Conservation (phyloP, 1,284 basidiomycete species). For the Inonotus obliquus region DNA sequence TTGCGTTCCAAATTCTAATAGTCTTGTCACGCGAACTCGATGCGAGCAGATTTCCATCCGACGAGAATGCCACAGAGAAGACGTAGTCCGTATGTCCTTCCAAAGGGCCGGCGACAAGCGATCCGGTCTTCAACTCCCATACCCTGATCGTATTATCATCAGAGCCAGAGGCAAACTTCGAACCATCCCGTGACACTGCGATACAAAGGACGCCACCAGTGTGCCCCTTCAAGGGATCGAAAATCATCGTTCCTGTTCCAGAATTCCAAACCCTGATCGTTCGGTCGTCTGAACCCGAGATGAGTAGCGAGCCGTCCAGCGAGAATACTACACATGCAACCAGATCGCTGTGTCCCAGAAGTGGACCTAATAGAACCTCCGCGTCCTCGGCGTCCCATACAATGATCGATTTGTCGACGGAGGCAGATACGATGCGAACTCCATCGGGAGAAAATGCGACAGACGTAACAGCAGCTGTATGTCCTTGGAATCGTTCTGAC, state of each 20-base stretch:
- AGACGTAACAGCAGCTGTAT: not conserved
- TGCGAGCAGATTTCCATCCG: not conserved
- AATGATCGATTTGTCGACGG: not conserved
- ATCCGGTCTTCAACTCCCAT: constrained; percentile 3
- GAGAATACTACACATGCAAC: constrained; percentile 8
- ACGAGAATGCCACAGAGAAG: not conserved
- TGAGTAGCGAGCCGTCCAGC: constrained; percentile 13
- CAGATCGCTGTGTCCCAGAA: not conserved
- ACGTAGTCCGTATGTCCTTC: not conserved
- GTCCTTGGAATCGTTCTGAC: not conserved
- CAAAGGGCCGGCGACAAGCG: not conserved
- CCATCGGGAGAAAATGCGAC: not conserved
- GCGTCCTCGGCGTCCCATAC: constrained; percentile 13
- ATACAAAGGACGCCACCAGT: not conserved
- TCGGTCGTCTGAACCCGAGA: constrained; percentile 15
- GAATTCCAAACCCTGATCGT: constrained; percentile 4
- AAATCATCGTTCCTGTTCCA: not conserved
- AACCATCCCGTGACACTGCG: constrained; percentile 9
- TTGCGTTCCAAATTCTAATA: not conserved
- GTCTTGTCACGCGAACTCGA: constrained; percentile 1
- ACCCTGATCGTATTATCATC: constrained; percentile 10
- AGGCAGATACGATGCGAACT: not conserved
- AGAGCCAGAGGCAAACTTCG: constrained; percentile 9
- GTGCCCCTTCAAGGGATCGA: constrained; percentile 26
- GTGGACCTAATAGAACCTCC: not conserved